Conservation (phyloP, 1,284 basidiomycete genomes). For the Irpex sp. region DNA sequence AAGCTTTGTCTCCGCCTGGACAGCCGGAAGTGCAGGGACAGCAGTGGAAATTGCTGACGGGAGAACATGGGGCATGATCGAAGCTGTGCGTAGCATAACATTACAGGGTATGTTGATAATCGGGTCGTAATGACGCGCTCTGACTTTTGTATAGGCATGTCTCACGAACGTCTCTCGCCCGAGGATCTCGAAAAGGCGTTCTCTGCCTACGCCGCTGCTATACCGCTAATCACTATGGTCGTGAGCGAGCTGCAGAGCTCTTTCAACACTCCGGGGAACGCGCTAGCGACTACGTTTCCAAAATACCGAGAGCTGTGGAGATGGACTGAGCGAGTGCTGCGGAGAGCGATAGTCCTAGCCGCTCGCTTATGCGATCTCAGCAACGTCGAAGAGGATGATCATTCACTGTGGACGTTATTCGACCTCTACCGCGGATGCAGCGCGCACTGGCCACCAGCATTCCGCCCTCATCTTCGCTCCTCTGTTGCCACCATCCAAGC, state of each 20-base stretch:
- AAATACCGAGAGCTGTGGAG: slow-evolving; percentile 74
- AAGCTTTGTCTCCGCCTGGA: slow-evolving; percentile 40
- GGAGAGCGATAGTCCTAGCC: slow-evolving; percentile 59
- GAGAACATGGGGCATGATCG: slow-evolving; percentile 60
- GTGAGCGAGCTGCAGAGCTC: slow-evolving; percentile 47
- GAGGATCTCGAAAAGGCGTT: slow-evolving; percentile 46
- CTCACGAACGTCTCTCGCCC: slow-evolving; percentile 46
- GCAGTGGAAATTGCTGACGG: slow-evolving; percentile 53
- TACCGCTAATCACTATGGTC: slow-evolving; percentile 49
- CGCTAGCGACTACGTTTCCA: slow-evolving; percentile 48
- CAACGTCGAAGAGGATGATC: slow-evolving; percentile 31
- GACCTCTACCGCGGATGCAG: slow-evolving; percentile 61
- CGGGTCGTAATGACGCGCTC: not conserved
- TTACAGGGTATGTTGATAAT: slow-evolving; percentile 52
- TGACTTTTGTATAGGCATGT: slow-evolving; percentile 40
- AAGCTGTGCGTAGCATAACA: slow-evolving; percentile 63
- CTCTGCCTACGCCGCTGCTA: slow-evolving; percentile 47
- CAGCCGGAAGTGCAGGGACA: slow-evolving; percentile 27
- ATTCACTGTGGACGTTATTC: slow-evolving; percentile 54
- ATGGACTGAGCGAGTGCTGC: slow-evolving; percentile 73
- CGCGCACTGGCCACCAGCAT: slow-evolving; percentile 70
- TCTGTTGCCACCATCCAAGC: slow-evolving; percentile 69
- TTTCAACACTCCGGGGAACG: slow-evolving; percentile 28
- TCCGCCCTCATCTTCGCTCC: slow-evolving; percentile 71
- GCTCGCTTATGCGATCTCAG: slow-evolving; percentile 42